phyloP scores from a whole-genome alignment of 139 green algal genomes.

The Chloropicon primus region DNA sequence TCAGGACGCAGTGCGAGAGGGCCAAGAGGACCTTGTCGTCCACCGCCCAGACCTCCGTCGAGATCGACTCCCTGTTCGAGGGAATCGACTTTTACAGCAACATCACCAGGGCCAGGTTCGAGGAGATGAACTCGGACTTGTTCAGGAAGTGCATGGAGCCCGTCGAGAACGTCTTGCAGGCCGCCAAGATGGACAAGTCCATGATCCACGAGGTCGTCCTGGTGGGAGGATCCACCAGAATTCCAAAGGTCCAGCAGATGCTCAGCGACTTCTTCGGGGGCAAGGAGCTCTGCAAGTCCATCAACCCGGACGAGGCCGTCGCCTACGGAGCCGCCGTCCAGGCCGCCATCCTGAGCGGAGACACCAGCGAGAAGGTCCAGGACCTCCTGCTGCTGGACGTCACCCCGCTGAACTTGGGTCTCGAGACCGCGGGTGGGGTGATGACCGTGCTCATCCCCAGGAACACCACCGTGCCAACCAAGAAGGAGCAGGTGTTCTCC shows the following conservation, averaged over 20 bases:
- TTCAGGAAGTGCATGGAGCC: constrained; percentile 99
- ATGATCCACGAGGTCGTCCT: constrained; percentile 84
- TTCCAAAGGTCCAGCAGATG: constrained; percentile 95
- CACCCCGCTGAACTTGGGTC: constrained; percentile 80
- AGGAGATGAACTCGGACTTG: constrained; percentile 98
- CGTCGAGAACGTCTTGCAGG: constrained; percentile 82
- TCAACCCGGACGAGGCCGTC: constrained; percentile 99
- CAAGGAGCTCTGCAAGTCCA: constrained; percentile 98
- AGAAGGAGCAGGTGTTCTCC: constrained; percentile 99
- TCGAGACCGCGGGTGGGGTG: constrained; percentile 85
- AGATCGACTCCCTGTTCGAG: constrained; percentile 95
- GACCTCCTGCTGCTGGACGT: constrained; percentile 97
- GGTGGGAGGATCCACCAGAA: constrained; percentile 89
- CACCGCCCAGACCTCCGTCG: constrained; percentile 81
- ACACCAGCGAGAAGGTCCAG: constrained; percentile 87
- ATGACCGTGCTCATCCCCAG: constrained; percentile 86
- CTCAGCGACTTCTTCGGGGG: constrained; percentile 98
- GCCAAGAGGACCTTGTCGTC: constrained; percentile 83
- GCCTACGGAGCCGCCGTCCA: constrained; percentile 91
- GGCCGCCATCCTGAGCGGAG: constrained; percentile 88
- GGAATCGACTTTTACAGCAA: constrained; percentile 93
- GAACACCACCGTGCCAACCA: constrained; percentile 97
- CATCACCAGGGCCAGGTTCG: constrained; percentile 92
- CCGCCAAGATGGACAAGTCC: constrained; percentile 83
- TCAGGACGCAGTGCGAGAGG: constrained; percentile 80